phyloP scores from a whole-genome alignment of 345 rosid species.

The Pugionium cornutum region DNA sequence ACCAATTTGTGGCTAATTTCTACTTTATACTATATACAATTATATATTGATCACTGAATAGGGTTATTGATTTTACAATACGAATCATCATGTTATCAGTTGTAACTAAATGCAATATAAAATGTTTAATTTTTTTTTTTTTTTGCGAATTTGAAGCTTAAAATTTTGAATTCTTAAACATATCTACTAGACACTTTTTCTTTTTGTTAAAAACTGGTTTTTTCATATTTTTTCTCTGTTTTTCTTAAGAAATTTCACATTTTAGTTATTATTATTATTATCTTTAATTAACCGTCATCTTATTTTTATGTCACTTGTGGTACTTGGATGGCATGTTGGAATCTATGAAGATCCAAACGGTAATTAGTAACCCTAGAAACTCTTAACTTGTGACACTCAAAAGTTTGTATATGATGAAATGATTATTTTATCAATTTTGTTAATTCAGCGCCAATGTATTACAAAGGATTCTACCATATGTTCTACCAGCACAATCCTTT shows the following conservation, averaged over 20 bases:
- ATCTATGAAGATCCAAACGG: constrained; percentile 30
- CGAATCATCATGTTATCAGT: neutral
- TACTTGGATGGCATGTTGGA: constrained; percentile 15
- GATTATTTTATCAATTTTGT: constrained; percentile 9
- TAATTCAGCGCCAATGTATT: constrained; percentile 68
- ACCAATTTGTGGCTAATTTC: neutral
- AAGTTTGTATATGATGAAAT: constrained; percentile 6
- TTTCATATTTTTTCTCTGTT: no score
- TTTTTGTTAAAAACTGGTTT: no score
- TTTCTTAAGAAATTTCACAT: neutral
- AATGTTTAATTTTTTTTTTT: neutral
- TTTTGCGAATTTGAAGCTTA: neutral
- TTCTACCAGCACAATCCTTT: constrained; percentile 57
- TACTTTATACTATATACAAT: neutral
- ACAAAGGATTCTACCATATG: constrained; percentile 57
- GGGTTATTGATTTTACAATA: neutral
- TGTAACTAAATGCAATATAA: no score
- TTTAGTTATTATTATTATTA: neutral
- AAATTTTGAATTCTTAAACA: neutral
- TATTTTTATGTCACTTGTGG: neutral
- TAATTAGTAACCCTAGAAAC: neutral
- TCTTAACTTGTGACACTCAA: neutral
- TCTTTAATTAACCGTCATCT: neutral
- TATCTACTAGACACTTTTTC: neutral
- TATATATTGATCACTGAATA: neutral